Base-by-base conservation (phyloP, 192 early-diverging fungal species). In the Mortierella alpina region DNA sequence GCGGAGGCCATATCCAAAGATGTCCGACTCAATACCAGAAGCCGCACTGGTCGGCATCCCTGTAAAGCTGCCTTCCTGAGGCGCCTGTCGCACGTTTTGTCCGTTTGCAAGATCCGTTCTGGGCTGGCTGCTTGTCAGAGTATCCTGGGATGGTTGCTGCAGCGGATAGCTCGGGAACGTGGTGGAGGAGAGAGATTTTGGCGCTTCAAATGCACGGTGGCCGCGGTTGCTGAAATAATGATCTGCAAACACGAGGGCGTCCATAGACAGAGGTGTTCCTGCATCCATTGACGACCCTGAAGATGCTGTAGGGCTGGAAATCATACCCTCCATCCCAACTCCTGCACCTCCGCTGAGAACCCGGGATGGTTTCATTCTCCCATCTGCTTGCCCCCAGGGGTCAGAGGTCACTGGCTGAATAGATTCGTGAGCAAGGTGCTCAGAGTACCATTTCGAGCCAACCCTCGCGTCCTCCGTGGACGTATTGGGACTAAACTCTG, bases 1-100 rank as follows among this genome's bases (percentile, higher is more conserved):
- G 6, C 63, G 47, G 14, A 80, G 54, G 4, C 77, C 77, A 54
- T 80, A 80, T 50, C 77, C 77, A 68, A 80, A 80, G 31, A 72
- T 66, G 47, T 70, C 68, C 0, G 66, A 45, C 50, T 73, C 57
- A 51, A 59, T 14, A 13, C 46, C 50, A 7, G 67, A 15, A 0
- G 55, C 18, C 17, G 31, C 63, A 17, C 49, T 51, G 49, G 47
- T 53, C n/a, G n/a, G n/a, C n/a, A n/a, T n/a, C n/a, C n/a, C n/a
- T n/a, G n/a, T n/a, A n/a, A n/a, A n/a, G n/a, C n/a, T n/a, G n/a
- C n/a, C n/a, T n/a, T n/a, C n/a, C n/a, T n/a, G n/a, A n/a, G n/a
- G n/a, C n/a, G n/a, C n/a, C n/a, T n/a, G n/a, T n/a, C n/a, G n/a
- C n/a, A n/a, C n/a, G n/a, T n/a, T n/a, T n/a, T n/a, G n/a, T n/a